Conservation (phyloP, 2,329 filamentous ascomycete species). For the Curvularia spicifera region DNA sequence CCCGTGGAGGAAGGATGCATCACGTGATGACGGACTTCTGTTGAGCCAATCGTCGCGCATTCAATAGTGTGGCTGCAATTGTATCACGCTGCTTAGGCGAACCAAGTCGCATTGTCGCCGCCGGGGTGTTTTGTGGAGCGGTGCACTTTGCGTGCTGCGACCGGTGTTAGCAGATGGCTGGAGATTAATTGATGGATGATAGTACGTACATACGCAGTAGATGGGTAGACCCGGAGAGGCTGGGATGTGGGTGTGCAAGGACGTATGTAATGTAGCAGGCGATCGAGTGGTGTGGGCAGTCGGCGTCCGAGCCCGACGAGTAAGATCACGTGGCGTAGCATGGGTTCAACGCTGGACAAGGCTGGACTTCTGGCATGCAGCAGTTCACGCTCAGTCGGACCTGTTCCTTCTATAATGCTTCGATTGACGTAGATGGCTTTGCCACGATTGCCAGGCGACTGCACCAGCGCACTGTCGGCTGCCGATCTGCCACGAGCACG, state of each 20-base stretch:
- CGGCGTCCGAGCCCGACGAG: background rate
- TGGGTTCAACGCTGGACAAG: background rate
- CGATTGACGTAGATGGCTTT: slow-evolving; percentile 35
- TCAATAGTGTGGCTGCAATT: background rate
- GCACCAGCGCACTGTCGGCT: slow-evolving; percentile 8
- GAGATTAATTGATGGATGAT: background rate
- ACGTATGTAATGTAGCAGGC: background rate
- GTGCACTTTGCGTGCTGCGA: slow-evolving; percentile 2
- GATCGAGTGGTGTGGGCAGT: slow-evolving; percentile 8
- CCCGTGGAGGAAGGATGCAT: background rate
- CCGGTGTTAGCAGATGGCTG: background rate
- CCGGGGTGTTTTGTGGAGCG: slow-evolving; percentile 6
- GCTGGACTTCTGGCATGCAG: slow-evolving; percentile 5
- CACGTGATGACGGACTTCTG: background rate
- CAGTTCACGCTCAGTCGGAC: slow-evolving; percentile 8
- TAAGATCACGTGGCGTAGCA: slow-evolving; percentile 6
- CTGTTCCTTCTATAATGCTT: slow-evolving; percentile 21
- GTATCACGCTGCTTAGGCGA: slow-evolving; percentile 1
- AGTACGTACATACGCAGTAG: background rate
- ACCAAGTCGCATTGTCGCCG: background rate
- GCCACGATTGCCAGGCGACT: slow-evolving; percentile 1
- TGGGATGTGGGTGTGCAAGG: no score
- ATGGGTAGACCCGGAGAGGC: background rate
- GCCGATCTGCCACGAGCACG: slow-evolving; percentile 31
- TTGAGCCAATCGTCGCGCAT: background rate